Conservation (phyloP, 2,329 filamentous ascomycete genomes). For the Raffaelea arxii region DNA sequence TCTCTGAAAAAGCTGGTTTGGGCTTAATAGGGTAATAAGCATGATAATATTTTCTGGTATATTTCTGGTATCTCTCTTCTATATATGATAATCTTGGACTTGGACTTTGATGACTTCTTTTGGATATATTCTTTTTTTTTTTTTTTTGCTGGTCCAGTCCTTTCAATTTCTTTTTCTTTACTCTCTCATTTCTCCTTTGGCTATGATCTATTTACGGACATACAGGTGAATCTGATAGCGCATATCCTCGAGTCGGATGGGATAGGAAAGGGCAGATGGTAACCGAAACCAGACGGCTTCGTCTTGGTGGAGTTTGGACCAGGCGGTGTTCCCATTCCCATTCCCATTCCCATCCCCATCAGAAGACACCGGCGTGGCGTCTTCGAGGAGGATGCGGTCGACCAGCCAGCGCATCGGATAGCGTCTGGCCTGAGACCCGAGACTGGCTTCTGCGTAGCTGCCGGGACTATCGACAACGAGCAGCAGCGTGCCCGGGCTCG, state of each 20-base stretch:
- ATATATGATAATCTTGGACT: neutral
- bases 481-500: conserved; percentile 54
- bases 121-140: neutral
- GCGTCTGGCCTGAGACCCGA: conserved; percentile 52
- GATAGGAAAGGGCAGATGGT: conserved; percentile 57
- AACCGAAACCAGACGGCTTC: conserved; percentile 84
- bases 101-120: neutral
- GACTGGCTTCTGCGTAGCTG: conserved; percentile 74
- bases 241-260: conserved; percentile 88
- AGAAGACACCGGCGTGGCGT: conserved; percentile 16
- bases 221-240: conserved; percentile 89
- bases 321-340: conserved; percentile 28
- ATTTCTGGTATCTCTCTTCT: no score
- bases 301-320: conserved; percentile 66
- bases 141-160: neutral
- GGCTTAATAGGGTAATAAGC: no score
- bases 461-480: conserved; percentile 90
- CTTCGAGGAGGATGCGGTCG: conserved; percentile 61
- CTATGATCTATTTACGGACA: conserved; percentile 21
- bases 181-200: neutral
- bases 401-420: conserved; percentile 95
- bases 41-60: no score
- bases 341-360: conserved; percentile 13
- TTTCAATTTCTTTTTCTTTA: neutral
- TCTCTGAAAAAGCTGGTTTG: conserved; percentile 91